These are phyloP conservation scores for Coleophoma crateriformis DNA, from an alignment of 2,329 filamentous ascomycete species.

Conservation along the genomic window DNA sequence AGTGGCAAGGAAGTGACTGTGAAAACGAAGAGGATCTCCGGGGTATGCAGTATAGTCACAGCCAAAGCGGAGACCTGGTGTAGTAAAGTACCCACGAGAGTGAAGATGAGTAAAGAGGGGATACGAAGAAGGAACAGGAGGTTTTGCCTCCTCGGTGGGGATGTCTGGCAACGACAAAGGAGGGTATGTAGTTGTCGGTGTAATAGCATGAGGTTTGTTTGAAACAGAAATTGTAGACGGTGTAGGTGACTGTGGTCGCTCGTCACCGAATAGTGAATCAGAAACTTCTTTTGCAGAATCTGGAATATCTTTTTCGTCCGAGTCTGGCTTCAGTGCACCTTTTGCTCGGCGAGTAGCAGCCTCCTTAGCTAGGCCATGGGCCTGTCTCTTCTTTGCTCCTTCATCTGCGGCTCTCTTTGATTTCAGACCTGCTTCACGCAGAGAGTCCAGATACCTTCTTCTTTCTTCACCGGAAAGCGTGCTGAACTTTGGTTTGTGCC, in stretches of 20 bases:
- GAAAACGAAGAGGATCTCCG: conserved; percentile 88
- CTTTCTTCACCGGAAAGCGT: conserved; percentile 52
- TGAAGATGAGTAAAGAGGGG: conserved; percentile 80
- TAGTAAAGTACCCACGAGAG: conserved; percentile 74
- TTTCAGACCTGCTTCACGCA: conserved; percentile 36
- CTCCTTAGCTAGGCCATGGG: conserved; percentile 19
- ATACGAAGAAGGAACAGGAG: conserved; percentile 49
- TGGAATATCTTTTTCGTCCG: background rate
- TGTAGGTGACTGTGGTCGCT: conserved; percentile 30
- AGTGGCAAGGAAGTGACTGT: conserved; percentile 89
- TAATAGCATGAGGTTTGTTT: conserved; percentile 26
- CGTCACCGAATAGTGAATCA: conserved; percentile 18
- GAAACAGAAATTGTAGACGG: conserved; percentile 15
- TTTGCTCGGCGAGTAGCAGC: conserved; percentile 8
- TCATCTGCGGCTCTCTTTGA: conserved; percentile 32
- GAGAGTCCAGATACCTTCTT: conserved; percentile 58
- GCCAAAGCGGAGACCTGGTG: conserved; percentile 88
- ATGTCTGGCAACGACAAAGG: conserved; percentile 24
- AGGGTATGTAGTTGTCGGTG: conserved; percentile 38
- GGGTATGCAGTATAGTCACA: conserved; percentile 94
- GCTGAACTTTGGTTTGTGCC: conserved; percentile 61
- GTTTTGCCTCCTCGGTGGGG: conserved; percentile 21
- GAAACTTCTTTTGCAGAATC: conserved; percentile 1
- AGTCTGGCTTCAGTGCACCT: conserved; percentile 3
- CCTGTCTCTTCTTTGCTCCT: conserved; percentile 14